Base-by-base conservation (phyloP, 805 yeast genomes). In the Saccharomycopsis guyanensis region DNA sequence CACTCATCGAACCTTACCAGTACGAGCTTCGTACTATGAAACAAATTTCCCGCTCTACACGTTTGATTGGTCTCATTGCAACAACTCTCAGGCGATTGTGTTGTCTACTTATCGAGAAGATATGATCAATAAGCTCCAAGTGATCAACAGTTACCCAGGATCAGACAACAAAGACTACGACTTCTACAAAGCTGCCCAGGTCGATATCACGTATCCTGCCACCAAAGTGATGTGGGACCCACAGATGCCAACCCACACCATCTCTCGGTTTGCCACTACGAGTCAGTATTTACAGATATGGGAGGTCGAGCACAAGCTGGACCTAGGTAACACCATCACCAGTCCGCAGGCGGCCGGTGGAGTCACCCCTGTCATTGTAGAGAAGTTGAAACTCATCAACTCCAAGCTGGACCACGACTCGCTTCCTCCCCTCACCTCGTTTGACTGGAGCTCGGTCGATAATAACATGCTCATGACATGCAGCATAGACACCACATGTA, bases 401-500 rank as follows among this genome's bases (percentile, higher is more conserved):
- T 69, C 69, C 38, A 66, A 68, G 38, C 73, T 64, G 39, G 59
- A 70, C 43, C 70, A 71, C 53, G 69, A 70, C 57, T 72, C 72
- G 18, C 68, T 80, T 42, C 95, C 98, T 1, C 98, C 98, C 3
- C 73, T 93, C 43, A 89, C 97, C 0, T 80, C 95, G 1, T 86
- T 93, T 56, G 96, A 93, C 64, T 93, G 98, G 97, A 87, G 85
- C 66, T 65, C 71, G 32, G 68, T 71, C 1, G 89, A 86, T 56
- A 75, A 86, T 2, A 76, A 76, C 41, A 63, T 79, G 34, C 73
- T 88, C 18, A 82, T 93, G 32, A 86, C 97, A 1, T 77, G 91
- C 52, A 81, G 93, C 18, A 86, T 91, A 8, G 98, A 93, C 64
- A 93, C 98, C 1, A 93, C 98, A 0, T 93, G 98, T 65, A 89